phyloP scores from a whole-genome alignment of 163 green algal species.

The Chloromonas sp. region DNA sequence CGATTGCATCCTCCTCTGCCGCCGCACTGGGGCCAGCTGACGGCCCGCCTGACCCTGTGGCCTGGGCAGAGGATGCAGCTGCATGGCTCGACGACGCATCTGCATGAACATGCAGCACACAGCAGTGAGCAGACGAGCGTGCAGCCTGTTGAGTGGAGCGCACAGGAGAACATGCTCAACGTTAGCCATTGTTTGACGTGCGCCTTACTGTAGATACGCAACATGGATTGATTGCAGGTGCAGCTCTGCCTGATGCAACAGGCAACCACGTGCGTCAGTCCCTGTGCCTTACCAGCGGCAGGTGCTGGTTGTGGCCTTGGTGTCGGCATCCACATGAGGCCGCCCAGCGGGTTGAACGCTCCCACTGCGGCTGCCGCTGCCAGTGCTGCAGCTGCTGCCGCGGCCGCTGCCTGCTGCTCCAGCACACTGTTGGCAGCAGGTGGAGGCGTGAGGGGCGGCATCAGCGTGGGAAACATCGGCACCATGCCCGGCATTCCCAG shows the following conservation, averaged over 20 bases:
- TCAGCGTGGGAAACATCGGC: not conserved
- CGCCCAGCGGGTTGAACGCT: not conserved
- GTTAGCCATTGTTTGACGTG: no score
- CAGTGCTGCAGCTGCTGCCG: not conserved
- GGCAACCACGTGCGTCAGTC: not conserved
- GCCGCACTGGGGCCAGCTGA: not conserved
- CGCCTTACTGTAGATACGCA: no score
- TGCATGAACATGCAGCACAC: not conserved
- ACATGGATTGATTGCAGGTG: no score
- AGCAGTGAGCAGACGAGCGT: no score
- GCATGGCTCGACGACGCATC: not conserved
- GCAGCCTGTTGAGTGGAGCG: no score
- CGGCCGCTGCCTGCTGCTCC: constrained; percentile 7
- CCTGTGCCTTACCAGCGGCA: not conserved
- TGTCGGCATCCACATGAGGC: not conserved
- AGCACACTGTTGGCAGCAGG: constrained; percentile 7
- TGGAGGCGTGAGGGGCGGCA: constrained; percentile 1
- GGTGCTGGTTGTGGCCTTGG: not conserved
- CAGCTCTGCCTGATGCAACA: not conserved
- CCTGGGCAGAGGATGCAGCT: not conserved
- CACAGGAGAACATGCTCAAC: no score
- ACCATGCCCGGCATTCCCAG: not conserved
- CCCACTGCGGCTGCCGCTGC: not conserved
- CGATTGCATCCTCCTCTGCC: not conserved
- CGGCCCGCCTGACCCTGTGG: not conserved